Percentiles rank a stretch among this genome's conserved stretches.
phyloP scores from a whole-genome alignment of 1,284 basidiomycete species.

The Leccinum pseudoinsigne region DNA sequence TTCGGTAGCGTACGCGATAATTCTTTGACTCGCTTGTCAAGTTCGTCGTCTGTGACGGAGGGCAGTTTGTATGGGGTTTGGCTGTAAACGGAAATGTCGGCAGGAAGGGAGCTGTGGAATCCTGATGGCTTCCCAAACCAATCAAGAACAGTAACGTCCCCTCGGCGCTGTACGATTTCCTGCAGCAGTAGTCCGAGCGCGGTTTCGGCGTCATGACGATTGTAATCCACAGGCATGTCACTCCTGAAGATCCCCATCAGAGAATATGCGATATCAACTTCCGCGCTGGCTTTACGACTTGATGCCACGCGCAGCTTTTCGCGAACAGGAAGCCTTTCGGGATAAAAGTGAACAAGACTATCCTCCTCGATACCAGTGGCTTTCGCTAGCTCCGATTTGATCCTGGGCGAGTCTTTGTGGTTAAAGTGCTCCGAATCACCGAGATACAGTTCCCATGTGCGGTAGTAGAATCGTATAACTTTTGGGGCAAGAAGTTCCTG shows the following conservation, averaged over 20 bases:
- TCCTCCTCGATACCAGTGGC: not conserved
- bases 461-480: too few relatives aligned
- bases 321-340: slow-evolving; percentile 3
- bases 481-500: too few relatives aligned
- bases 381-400: slow-evolving; percentile 4
- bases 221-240: slow-evolving; percentile 6
- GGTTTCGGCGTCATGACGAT: slow-evolving; percentile 7
- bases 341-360: slow-evolving; percentile 8
- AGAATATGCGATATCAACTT: slow-evolving; percentile 16
- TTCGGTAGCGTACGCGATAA: not conserved
- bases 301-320: slow-evolving; percentile 16
- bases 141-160: slow-evolving; percentile 10
- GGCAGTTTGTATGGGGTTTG: not conserved
- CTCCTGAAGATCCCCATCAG: slow-evolving; percentile 18
- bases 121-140: slow-evolving; percentile 18
- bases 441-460: slow-evolving; percentile 8
- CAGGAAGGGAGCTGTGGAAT: slow-evolving; percentile 19
- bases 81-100: slow-evolving; percentile 11
- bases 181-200: slow-evolving; percentile 19
- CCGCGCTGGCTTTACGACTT: slow-evolving; percentile 9
- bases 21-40: not conserved
- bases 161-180: slow-evolving; percentile 3
- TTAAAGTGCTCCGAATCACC: not conserved
- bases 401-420: not conserved
- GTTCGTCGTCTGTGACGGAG: not conserved